These are phyloP conservation scores for Pythium folliculosum DNA, from an alignment of 352 stramenopile species.

Conservation along the genomic window DNA sequence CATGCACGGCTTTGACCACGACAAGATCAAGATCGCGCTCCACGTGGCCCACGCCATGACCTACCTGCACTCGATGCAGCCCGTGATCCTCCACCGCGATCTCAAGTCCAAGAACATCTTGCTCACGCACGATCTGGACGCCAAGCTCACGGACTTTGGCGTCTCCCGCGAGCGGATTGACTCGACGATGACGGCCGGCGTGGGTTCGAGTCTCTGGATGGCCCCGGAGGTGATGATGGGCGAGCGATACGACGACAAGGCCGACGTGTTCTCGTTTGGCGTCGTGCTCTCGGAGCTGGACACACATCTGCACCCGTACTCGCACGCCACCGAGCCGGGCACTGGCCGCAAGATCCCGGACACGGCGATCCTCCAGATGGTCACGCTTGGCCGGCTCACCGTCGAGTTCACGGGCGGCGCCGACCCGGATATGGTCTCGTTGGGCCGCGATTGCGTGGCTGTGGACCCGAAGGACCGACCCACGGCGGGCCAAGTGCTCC, in stretches of 20 bases:
- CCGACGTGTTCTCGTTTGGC: constrained; percentile 88
- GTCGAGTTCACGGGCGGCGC: constrained; percentile 39
- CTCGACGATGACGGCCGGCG: constrained; percentile 21
- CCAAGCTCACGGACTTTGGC: constrained; percentile 47
- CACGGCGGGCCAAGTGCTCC: constrained; percentile 12
- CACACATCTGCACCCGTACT: constrained; percentile 34
- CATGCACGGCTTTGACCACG: constrained; percentile 31
- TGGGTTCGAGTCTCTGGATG: constrained; percentile 29
- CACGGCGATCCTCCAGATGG: constrained; percentile 34
- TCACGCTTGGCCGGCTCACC: constrained; percentile 29
- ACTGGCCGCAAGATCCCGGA: constrained; percentile 11
- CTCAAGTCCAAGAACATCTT: constrained; percentile 30
- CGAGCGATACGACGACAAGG: constrained; percentile 35
- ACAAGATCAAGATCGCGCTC: constrained; percentile 47
- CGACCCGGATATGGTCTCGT: constrained; percentile 7
- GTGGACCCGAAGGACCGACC: constrained; percentile 14
- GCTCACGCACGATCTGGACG: constrained; percentile 13
- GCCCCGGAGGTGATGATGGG: constrained; percentile 42
- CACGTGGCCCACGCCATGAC: constrained; percentile 21
- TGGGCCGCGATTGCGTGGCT: constrained; percentile 15
- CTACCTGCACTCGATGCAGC: constrained; percentile 22
- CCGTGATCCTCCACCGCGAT: constrained; percentile 20
- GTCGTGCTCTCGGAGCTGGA: constrained; percentile 64
- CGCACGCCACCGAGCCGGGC: constrained; percentile 21
- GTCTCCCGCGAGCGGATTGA: constrained; percentile 31